These are phyloP conservation scores for Multifurca ochricompacta DNA, from an alignment of 768 basidiomycete species.

Conservation along the genomic window DNA sequence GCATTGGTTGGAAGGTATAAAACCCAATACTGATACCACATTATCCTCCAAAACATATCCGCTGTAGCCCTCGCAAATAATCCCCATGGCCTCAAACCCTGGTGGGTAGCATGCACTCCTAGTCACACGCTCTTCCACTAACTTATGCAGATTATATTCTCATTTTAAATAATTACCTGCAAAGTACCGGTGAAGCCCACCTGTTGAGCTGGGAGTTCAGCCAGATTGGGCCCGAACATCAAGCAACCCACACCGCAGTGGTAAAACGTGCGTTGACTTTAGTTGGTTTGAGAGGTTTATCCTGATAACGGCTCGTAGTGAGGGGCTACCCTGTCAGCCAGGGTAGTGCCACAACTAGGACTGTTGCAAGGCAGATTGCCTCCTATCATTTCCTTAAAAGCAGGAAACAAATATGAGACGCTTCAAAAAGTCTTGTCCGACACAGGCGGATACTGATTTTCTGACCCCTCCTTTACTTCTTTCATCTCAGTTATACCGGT, in stretches of 20 bases:
- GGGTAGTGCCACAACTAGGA: conserved; percentile 15
- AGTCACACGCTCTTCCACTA: not conserved
- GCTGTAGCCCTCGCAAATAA: not conserved
- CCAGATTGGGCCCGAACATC: conserved; percentile 19
- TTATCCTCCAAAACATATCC: conserved; percentile 1
- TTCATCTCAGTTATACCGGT: not conserved
- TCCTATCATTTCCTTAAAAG: conserved; percentile 13
- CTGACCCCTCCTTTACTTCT: not conserved
- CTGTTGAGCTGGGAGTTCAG: conserved; percentile 18
- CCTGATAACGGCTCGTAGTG: conserved; percentile 6
- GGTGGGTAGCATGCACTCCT: not conserved
- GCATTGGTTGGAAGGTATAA: conserved; percentile 8
- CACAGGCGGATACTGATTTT: not conserved
- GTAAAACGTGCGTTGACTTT: conserved; percentile 12
- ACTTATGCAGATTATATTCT: conserved; percentile 15
- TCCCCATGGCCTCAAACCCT: conserved; percentile 10
- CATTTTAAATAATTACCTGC: conserved; percentile 20
- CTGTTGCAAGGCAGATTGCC: conserved; percentile 15
- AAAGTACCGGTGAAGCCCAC: conserved; percentile 13
- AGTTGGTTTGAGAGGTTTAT: not conserved
- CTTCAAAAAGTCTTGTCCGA: not conserved
- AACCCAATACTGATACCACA: not conserved
- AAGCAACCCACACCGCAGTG: conserved; percentile 14
- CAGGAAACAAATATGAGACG: conserved; percentile 6
- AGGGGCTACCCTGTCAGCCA: conserved; percentile 12